phyloP scores from a whole-genome alignment of 2,329 filamentous ascomycete genomes.

The Fusarium brevicatenulatum region DNA sequence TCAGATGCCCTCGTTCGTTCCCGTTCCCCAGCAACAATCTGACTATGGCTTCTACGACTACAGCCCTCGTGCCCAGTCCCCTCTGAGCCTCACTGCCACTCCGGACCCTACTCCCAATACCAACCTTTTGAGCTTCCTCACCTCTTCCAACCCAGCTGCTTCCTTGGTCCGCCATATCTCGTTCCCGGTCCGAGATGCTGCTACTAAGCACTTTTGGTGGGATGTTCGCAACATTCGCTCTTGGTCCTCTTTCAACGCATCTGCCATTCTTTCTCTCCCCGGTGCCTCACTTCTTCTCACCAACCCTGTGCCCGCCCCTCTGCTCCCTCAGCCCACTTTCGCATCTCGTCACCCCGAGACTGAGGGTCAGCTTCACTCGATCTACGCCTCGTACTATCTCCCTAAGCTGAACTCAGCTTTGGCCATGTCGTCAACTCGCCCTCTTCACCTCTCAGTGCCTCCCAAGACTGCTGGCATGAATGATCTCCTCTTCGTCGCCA shows the following conservation, averaged over 20 bases:
- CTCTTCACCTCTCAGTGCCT: slow-evolving; percentile 63
- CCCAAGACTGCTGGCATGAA: slow-evolving; percentile 51
- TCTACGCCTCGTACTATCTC: slow-evolving; percentile 82
- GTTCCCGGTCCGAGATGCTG: slow-evolving; percentile 71
- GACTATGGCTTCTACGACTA: slow-evolving; percentile 59
- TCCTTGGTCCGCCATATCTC: slow-evolving; percentile 83
- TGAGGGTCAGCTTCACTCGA: slow-evolving; percentile 77
- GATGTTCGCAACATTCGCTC: slow-evolving; percentile 87
- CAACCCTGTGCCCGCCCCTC: slow-evolving; percentile 70
- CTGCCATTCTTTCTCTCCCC: slow-evolving; percentile 76
- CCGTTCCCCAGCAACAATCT: slow-evolving; percentile 36
- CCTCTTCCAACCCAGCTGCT: slow-evolving; percentile 81
- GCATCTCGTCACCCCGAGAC: slow-evolving; percentile 78
- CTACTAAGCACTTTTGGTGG: slow-evolving; percentile 92
- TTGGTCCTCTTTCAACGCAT: slow-evolving; percentile 83
- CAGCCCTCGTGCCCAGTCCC: slow-evolving; percentile 58
- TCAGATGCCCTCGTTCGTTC: slow-evolving; percentile 66
- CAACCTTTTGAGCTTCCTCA: slow-evolving; percentile 82
- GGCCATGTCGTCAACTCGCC: slow-evolving; percentile 75
- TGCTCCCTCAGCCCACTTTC: slow-evolving; percentile 68
- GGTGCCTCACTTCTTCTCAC: slow-evolving; percentile 78
- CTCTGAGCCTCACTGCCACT: slow-evolving; percentile 53
- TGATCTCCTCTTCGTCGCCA: slow-evolving; percentile 73
- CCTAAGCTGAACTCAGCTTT: slow-evolving; percentile 89
- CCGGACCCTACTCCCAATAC: slow-evolving; percentile 66